Percentiles rank a stretch among this genome's conserved stretches.
These are phyloP conservation scores for Arachnopeziza araneosa DNA, from an alignment of 2,329 filamentous ascomycete species.

Conservation along the genomic window DNA sequence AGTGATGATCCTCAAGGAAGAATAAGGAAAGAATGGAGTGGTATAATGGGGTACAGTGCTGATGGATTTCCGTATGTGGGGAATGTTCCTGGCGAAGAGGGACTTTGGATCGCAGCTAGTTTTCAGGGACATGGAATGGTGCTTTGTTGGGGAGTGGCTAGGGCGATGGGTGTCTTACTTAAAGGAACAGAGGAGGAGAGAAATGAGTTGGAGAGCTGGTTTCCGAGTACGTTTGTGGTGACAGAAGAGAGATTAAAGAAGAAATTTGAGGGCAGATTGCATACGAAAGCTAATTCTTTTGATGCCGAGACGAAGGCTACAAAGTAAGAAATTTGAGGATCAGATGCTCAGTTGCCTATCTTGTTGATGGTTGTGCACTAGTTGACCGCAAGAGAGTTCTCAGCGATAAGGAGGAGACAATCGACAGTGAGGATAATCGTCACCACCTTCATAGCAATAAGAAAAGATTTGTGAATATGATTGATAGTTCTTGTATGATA, in stretches of 20 bases:
- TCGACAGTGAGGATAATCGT: too few relatives aligned
- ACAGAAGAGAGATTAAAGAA: not conserved
- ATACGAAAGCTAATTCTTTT: not conserved
- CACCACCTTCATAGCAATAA: too few relatives aligned
- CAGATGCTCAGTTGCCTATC: too few relatives aligned
- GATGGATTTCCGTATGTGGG: conserved; percentile 40
- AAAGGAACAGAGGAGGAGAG: not conserved
- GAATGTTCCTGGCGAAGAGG: conserved; percentile 33
- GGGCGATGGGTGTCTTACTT: conserved; percentile 28
- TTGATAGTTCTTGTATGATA: too few relatives aligned
- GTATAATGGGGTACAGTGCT: conserved; percentile 36
- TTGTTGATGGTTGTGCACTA: too few relatives aligned
- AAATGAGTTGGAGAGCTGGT: not conserved
- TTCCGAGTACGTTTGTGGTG: not conserved
- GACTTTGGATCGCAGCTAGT: conserved; percentile 40
- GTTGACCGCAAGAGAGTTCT: too few relatives aligned
- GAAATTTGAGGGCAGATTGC: not conserved
- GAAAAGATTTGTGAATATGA: too few relatives aligned
- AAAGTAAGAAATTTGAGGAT: too few relatives aligned
- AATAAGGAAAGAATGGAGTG: conserved; percentile 30
- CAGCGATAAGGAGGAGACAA: too few relatives aligned
- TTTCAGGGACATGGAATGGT: conserved; percentile 49
- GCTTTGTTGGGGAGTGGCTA: conserved; percentile 36
- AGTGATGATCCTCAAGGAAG: conserved; percentile 44
- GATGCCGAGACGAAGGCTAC: not conserved